Percentiles rank a stretch among this genome's conserved stretches.
phyloP scores from a whole-genome alignment of 179 eudicot genomes.

The Gypsophila paniculata region DNA sequence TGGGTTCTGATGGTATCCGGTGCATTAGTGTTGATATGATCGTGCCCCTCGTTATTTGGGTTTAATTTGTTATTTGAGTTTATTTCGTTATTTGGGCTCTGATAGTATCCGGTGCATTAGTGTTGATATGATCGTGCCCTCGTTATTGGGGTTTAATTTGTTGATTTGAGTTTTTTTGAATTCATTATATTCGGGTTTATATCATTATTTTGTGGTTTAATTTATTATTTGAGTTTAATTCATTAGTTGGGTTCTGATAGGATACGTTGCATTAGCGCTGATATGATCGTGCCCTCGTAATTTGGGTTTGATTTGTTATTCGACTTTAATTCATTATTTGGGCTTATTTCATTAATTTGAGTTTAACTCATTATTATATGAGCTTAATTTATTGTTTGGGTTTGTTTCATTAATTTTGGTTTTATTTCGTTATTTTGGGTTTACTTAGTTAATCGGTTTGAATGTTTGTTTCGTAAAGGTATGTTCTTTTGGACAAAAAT shows the following conservation, averaged over 20 bases:
- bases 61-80: not conserved
- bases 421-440: too few relatives aligned
- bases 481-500: too few relatives aligned
- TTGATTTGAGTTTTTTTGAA: not conserved
- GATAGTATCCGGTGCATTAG: too few relatives aligned
- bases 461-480: too few relatives aligned
- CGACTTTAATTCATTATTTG: not conserved
- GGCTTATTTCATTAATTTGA: not conserved
- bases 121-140: too few relatives aligned
- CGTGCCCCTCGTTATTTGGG: too few relatives aligned
- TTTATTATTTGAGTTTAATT: not conserved
- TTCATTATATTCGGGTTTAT: not conserved
- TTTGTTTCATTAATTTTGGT: too few relatives aligned
- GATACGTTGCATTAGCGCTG: too few relatives aligned
- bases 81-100: not conserved
- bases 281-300: too few relatives aligned
- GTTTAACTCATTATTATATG: not conserved
- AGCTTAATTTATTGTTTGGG: too few relatives aligned
- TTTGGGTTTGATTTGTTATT: not conserved
- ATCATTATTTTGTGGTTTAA: not conserved
- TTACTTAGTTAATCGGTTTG: not conserved
- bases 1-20: too few relatives aligned
- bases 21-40: too few relatives aligned
- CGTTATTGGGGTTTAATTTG: not conserved
- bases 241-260: not conserved